Base-by-base conservation (phyloP, 768 basidiomycete genomes). In the Cyclocybe cylindracea region DNA sequence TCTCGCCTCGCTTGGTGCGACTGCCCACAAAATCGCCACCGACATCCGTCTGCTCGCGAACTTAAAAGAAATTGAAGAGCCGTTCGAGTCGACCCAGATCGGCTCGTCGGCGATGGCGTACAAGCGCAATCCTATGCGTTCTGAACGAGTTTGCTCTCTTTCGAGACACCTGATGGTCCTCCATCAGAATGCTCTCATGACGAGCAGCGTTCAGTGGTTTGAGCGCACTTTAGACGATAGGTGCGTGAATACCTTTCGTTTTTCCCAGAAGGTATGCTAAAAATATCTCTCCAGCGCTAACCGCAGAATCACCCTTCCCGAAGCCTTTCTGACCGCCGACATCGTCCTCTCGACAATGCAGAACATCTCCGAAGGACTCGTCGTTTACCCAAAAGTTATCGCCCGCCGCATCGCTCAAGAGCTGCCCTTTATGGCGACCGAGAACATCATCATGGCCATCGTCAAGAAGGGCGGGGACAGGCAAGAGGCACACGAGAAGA, bases 41-140 rank as follows among this genome's bases (percentile, higher is more conserved):
- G 97, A 98, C 65, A 84, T 99, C 63, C 84, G 97, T 32, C 76
- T 99, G 32, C 76, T 99, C 39, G 96, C 97, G 2, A 95, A 94
- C 70, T 74, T 99, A 45, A 99, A 99, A 77, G 97, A 98, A 84
- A 80, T 99, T 40, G 97, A 99, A 72, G 97, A 99, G 67, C 97
- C 97, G 0, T 98, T 98, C 70, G 96, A 99, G 70, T 91, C 94
- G 46, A 96, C 96, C 14, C 97, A 99, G 74, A 99, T 98, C 59
- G 97, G 97, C 6, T 91, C 89, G 8, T 93, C 89, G 0, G 94
- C 94, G 1, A 98, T 98, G 96, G 96, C 96, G 7, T 98, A 98
- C 83, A 98, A 98, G 75, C 84, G 96, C 49, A 98, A 99, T 71
- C 97, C 97, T 6, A 99, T 99, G 97, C 91, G 97, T 51, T 95